A percentile compares a stretch with the other conserved stretches of the same genome.
phyloP scores from a whole-genome alignment of 1,284 basidiomycete genomes.

The Fomitopsis betulina region DNA sequence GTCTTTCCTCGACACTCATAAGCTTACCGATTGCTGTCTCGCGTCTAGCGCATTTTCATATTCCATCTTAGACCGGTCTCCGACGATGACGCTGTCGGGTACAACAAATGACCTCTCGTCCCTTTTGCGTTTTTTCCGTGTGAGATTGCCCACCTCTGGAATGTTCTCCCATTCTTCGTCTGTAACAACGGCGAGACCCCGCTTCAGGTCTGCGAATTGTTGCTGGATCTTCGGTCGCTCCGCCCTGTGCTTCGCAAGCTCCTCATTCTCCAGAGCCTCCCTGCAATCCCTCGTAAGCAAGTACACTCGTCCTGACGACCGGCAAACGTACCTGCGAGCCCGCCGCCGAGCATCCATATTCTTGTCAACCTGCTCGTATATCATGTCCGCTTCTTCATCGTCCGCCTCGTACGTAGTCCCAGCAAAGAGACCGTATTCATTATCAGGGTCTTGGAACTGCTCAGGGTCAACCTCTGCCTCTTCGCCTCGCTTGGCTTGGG shows the following conservation, averaged over 20 bases:
- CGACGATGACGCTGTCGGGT: constrained; percentile 88
- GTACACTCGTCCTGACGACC: constrained; percentile 30
- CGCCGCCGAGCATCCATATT: constrained; percentile 87
- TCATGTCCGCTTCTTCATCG: constrained; percentile 95
- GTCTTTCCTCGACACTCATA: neutral
- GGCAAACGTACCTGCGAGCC: constrained; percentile 63
- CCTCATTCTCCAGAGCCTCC: constrained; percentile 72
- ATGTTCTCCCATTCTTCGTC: constrained; percentile 94
- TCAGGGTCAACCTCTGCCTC: constrained; percentile 85
- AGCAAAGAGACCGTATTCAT: constrained; percentile 94
- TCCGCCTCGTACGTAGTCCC: constrained; percentile 96
- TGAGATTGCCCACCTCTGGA: constrained; percentile 95
- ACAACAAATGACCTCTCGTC: constrained; percentile 87
- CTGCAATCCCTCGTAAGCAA: constrained; percentile 31
- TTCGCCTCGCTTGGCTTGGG: constrained; percentile 80
- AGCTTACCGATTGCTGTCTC: constrained; percentile 61
- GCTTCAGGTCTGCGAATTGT: constrained; percentile 94
- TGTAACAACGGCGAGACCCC: constrained; percentile 81
- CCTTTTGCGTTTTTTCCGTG: constrained; percentile 85
- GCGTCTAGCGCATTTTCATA: constrained; percentile 74
- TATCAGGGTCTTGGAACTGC: constrained; percentile 94
- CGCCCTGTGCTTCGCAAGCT: constrained; percentile 68
- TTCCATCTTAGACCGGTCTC: constrained; percentile 71
- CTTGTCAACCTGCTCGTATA: constrained; percentile 88
- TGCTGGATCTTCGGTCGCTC: constrained; percentile 88